Evolutionary conservation across 1,284 basidiomycete species (phyloP).

Genomic region (Puccinia sorghi): DNA sequence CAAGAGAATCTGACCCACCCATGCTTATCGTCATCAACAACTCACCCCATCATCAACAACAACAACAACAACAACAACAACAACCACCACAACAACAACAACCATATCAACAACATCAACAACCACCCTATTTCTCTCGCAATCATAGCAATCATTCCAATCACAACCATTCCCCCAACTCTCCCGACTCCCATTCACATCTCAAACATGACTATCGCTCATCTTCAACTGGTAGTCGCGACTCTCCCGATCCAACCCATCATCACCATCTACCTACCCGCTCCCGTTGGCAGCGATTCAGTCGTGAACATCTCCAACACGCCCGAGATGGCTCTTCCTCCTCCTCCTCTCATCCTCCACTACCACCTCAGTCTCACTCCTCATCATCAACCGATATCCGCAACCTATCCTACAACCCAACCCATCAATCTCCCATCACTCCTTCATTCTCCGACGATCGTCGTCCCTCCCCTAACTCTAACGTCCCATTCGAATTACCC

Average conservation of each 20-base stretch:
- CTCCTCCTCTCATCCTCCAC: slow-evolving; percentile 23
- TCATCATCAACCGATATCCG: slow-evolving; percentile 10
- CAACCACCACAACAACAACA: neutral
- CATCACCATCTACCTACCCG: slow-evolving; percentile 16
- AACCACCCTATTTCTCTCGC: neutral
- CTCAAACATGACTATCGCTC: slow-evolving; percentile 23
- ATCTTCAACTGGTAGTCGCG: slow-evolving; percentile 24
- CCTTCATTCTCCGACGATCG: slow-evolving; percentile 30
- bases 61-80: neutral
- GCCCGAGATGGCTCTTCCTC: slow-evolving; percentile 22
- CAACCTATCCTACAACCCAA: neutral
- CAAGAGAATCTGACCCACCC: slow-evolving; percentile 46
- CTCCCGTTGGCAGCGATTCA: slow-evolving; percentile 37
- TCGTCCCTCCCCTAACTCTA: slow-evolving; percentile 27
- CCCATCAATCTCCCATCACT: slow-evolving; percentile 26
- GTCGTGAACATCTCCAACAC: slow-evolving; percentile 17
- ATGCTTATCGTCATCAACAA: slow-evolving; percentile 44
- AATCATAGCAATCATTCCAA: slow-evolving; percentile 11
- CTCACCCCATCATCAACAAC: slow-evolving; percentile 3
- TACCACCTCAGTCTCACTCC: slow-evolving; percentile 9
- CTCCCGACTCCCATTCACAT: slow-evolving; percentile 30
- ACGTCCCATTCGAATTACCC: slow-evolving; percentile 33
- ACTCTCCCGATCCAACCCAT: slow-evolving; percentile 38
- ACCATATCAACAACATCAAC: neutral
- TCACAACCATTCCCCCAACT: slow-evolving; percentile 40